Conservation (phyloP, 208 protist species). For the Baffinella frigidus region DNA sequence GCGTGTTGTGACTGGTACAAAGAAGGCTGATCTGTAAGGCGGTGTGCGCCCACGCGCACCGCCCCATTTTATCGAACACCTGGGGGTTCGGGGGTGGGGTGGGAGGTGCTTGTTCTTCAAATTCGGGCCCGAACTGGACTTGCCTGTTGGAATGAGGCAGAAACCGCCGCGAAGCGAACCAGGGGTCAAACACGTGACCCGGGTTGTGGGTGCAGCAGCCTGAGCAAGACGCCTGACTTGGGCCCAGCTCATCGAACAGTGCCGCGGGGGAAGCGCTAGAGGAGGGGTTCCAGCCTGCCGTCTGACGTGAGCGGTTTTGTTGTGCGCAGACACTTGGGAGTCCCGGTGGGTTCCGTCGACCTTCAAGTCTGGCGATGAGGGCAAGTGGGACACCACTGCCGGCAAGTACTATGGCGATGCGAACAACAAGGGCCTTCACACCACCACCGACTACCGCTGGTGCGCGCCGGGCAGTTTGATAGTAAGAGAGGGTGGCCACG, state of each 20-base stretch:
- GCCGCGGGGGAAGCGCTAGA: background rate
- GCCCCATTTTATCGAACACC: too few relatives aligned
- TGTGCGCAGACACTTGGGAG: slow-evolving; percentile 39
- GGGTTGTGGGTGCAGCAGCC: background rate
- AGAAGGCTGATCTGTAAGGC: too few relatives aligned
- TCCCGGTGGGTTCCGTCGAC: slow-evolving; percentile 54
- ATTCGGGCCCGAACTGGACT: too few relatives aligned
- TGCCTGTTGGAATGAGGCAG: background rate
- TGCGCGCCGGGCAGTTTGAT: too few relatives aligned
- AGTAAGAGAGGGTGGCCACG: too few relatives aligned
- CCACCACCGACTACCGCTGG: slow-evolving; percentile 53
- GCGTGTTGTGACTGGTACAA: too few relatives aligned
- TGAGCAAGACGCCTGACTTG: background rate
- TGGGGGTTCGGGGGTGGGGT: too few relatives aligned
- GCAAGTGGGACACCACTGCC: slow-evolving; percentile 42
- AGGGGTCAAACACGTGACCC: background rate
- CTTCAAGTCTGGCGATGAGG: slow-evolving; percentile 62
- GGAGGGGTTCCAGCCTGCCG: background rate
- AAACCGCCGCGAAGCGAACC: background rate
- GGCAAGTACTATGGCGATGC: slow-evolving; percentile 70
- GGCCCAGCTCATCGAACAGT: background rate
- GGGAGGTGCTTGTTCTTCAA: too few relatives aligned
- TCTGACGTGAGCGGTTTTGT: background rate
- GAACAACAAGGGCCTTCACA: slow-evolving; percentile 63
- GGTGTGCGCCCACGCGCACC: too few relatives aligned